phyloP scores from a whole-genome alignment of 495 filamentous ascomycete genomes.

The Mytilinidion resinicola region DNA sequence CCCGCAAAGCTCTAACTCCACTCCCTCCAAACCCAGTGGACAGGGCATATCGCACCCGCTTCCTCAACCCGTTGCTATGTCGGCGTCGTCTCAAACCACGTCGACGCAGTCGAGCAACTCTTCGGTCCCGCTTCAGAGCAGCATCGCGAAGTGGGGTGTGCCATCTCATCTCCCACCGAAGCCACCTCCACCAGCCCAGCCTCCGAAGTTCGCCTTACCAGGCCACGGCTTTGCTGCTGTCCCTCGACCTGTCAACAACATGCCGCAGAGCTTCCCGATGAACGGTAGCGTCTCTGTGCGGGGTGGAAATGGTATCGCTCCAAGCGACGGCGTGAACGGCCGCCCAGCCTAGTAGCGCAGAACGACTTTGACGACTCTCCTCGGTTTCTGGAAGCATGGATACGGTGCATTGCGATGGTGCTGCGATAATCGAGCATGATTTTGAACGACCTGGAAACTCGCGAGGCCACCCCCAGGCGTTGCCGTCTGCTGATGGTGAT shows the following conservation, averaged over 20 bases:
- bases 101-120: conserved; percentile 17
- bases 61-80: conserved; percentile 28
- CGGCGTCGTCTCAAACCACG: conserved; percentile 16
- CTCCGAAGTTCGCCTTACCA: conserved; percentile 27
- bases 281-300: no score
- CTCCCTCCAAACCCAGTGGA: conserved; percentile 8
- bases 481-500: no score
- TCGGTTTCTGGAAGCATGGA: not conserved
- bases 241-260: conserved; percentile 5
- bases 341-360: no score
- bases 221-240: conserved; percentile 8
- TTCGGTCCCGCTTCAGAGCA: conserved; percentile 30
- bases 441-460: no score
- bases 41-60: conserved; percentile 24
- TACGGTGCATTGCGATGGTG: conserved; percentile 2
- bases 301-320: no score
- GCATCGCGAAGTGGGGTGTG: conserved; percentile 41
- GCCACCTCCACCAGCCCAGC: conserved; percentile 35
- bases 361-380: no score
- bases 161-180: conserved; percentile 40
- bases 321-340: no score
- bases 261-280: conserved; percentile 3
- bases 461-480: no score
- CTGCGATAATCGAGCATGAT: no score
- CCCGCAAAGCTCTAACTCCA: conserved; percentile 14